phyloP scores from a whole-genome alignment of 192 early-diverging fungal genomes.

The Coemansia guatemalensis region DNA sequence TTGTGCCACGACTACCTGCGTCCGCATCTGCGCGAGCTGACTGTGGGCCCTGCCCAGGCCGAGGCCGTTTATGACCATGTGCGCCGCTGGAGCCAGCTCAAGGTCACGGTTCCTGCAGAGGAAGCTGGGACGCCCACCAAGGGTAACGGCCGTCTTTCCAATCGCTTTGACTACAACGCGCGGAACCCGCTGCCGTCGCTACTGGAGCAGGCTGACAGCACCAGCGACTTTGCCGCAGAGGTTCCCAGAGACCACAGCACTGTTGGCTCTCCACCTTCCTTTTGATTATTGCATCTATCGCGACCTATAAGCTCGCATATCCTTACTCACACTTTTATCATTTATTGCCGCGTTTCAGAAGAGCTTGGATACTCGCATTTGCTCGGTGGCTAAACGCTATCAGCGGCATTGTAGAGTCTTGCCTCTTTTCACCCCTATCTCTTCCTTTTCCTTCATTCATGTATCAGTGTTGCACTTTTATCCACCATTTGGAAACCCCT shows the following conservation, averaged over 20 bases:
- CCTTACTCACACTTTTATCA: background rate
- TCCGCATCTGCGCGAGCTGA: slow-evolving; percentile 36
- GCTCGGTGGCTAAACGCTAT: background rate
- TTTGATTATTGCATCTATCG: background rate
- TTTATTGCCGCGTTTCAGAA: background rate
- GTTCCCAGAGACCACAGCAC: background rate
- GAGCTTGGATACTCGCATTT: background rate
- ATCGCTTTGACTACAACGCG: background rate
- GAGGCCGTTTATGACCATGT: slow-evolving; percentile 31
- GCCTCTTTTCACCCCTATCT: slow-evolving; percentile 1
- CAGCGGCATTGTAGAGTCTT: background rate
- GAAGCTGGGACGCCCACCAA: slow-evolving; percentile 23
- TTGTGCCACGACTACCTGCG: slow-evolving; percentile 38
- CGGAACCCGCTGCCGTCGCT: background rate
- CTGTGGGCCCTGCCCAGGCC: slow-evolving; percentile 28
- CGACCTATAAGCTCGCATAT: background rate
- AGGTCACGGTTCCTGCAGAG: slow-evolving; percentile 28
- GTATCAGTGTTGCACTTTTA: background rate
- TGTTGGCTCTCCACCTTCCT: background rate
- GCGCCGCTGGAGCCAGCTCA: slow-evolving; percentile 47
- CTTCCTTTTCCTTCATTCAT: background rate
- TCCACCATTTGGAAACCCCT: background rate
- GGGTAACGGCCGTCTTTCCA: background rate
- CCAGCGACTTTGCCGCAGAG: background rate
- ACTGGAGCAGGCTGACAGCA: background rate